These are phyloP conservation scores for Vaccinium vitisidaea DNA, from an alignment of 148 eudicot genomes.

Conservation along the genomic window DNA sequence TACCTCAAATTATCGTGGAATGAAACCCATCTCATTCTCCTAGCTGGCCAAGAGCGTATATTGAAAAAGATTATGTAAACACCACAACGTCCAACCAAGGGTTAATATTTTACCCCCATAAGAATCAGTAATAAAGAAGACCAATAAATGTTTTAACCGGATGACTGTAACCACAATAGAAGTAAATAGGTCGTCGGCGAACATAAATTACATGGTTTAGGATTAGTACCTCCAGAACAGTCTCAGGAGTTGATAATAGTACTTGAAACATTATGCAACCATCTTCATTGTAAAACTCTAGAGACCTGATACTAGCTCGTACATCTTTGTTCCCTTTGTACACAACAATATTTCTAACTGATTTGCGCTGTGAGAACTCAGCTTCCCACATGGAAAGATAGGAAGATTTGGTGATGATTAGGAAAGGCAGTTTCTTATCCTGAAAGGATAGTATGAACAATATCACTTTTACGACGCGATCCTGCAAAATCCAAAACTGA, in stretches of 20 bases:
- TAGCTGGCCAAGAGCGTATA: background rate
- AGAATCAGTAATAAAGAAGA: background rate
- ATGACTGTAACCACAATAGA: background rate
- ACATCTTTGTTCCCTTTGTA: slow-evolving; percentile 50
- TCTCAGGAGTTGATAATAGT: slow-evolving; percentile 44
- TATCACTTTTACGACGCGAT: slow-evolving; percentile 37
- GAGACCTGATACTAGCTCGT: slow-evolving; percentile 44
- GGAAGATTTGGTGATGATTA: slow-evolving; percentile 36
- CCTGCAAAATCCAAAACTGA: slow-evolving; percentile 40
- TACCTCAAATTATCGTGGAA: background rate
- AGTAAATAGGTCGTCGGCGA: background rate
- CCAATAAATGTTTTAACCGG: background rate
- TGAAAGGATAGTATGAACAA: slow-evolving; percentile 40
- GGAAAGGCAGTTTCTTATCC: slow-evolving; percentile 37
- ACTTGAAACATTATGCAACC: slow-evolving; percentile 50
- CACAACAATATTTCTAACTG: slow-evolving; percentile 39
- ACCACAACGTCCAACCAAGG: background rate
- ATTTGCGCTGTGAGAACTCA: slow-evolving; percentile 39
- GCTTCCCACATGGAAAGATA: slow-evolving; percentile 47
- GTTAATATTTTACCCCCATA: background rate
- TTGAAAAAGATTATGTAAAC: background rate
- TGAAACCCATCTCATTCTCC: background rate
- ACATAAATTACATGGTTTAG: slow-evolving; percentile 2
- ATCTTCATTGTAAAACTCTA: slow-evolving; percentile 44
- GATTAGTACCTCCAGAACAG: slow-evolving; percentile 43